Percentiles rank a stretch among this genome's conserved stretches.
Evolutionary conservation across 805 yeast species (phyloP).

Genomic region (Candida morakotiae): DNA sequence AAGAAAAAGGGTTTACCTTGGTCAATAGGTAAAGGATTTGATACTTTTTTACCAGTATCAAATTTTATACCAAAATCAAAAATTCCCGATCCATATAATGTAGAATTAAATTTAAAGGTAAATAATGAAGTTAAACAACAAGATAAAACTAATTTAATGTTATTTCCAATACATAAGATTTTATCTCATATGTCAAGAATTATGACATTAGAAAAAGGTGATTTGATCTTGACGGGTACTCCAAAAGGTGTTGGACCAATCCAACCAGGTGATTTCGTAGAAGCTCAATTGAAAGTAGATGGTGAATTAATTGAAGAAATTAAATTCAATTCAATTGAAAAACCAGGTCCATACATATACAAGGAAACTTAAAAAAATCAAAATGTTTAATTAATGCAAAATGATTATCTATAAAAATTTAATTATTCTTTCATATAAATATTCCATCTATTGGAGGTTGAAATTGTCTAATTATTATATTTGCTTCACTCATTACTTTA

Average conservation of each 20-base stretch:
- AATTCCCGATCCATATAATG: conserved; percentile 73
- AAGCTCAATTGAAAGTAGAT: conserved; percentile 56
- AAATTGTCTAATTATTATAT: conserved; percentile 58
- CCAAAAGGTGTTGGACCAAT: conserved; percentile 95
- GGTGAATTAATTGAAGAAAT: conserved; percentile 56
- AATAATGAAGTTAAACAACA: conserved; percentile 70
- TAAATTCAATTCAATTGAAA: conserved; percentile 49
- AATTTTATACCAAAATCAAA: conserved; percentile 58
- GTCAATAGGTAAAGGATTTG: conserved; percentile 95
- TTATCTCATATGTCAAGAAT: conserved; percentile 77
- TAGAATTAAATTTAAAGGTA: conserved; percentile 56
- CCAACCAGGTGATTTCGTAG: conserved; percentile 71
- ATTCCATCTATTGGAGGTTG: conserved; percentile 39
- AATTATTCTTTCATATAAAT: conserved; percentile 19
- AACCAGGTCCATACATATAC: conserved; percentile 43
- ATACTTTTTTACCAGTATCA: conserved; percentile 90
- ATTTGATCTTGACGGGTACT: conserved; percentile 89
- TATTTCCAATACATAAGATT: conserved; percentile 80
- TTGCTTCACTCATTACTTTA: conserved; percentile 68
- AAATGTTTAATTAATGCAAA: conserved; percentile 1
- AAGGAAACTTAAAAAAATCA: conserved; percentile 20
- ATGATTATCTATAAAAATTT: neutral
- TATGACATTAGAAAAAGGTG: conserved; percentile 90
- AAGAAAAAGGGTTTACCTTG: conserved; percentile 94
- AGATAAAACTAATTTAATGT: conserved; percentile 78